phyloP scores from a whole-genome alignment of 805 yeast genomes.

The Saturnispora besseyi region DNA sequence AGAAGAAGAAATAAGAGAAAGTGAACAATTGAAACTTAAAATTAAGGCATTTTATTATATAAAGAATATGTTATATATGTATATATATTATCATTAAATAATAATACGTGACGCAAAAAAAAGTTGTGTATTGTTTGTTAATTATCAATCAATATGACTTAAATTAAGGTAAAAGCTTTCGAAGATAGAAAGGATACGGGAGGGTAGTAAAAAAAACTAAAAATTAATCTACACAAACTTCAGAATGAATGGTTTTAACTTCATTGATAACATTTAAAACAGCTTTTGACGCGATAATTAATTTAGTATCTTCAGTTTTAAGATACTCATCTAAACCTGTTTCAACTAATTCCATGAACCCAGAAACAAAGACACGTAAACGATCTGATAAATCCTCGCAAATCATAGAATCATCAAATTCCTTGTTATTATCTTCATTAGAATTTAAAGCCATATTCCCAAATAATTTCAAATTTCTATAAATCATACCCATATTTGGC shows the following conservation, averaged over 20 bases:
- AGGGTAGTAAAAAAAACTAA: not conserved
- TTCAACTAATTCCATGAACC: slow-evolving; percentile 39
- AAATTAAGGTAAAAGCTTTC: no score
- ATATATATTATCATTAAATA: not conserved
- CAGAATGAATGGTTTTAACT: slow-evolving; percentile 16
- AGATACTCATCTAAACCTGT: slow-evolving; percentile 42
- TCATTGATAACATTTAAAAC: slow-evolving; percentile 14
- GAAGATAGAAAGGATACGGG: no score
- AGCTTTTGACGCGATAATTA: slow-evolving; percentile 13
- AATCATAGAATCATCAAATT: slow-evolving; percentile 12
- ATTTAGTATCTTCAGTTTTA: slow-evolving; percentile 41
- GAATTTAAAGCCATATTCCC: slow-evolving; percentile 18
- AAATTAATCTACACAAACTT: slow-evolving; percentile 9
- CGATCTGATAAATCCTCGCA: slow-evolving; percentile 59
- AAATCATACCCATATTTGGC: slow-evolving; percentile 28
- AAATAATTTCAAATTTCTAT: slow-evolving; percentile 52
- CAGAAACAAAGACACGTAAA: slow-evolving; percentile 42
- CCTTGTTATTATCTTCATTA: not conserved
- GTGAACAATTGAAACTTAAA: not conserved
- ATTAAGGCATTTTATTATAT: not conserved
- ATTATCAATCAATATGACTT: no score
- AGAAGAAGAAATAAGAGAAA: slow-evolving; percentile 34
- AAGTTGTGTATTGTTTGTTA: not conserved
- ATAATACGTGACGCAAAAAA: not conserved
- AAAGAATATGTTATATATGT: not conserved